Conservation (phyloP, 1,284 basidiomycete genomes). For the Puccinia coronata region DNA sequence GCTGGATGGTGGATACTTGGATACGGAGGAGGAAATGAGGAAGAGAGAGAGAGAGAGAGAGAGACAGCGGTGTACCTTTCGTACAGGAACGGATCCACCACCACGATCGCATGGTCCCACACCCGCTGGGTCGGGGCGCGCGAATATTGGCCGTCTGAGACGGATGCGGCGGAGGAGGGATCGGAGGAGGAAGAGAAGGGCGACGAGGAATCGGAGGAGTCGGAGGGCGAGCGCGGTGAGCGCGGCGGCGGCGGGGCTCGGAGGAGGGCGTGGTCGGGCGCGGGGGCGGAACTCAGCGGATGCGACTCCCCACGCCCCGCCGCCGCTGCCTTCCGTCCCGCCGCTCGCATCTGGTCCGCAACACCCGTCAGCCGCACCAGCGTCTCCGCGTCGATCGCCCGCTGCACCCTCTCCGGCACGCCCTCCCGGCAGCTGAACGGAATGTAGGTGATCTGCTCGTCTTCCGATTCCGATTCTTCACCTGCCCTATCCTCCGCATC, state of each 20-base stretch:
- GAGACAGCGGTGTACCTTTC: neutral
- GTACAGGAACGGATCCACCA: conserved; percentile 18
- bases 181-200: neutral
- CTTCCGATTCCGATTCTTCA: neutral
- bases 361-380: neutral
- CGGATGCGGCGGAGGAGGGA: neutral
- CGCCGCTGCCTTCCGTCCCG: too few species aligned
- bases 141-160: neutral
- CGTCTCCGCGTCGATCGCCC: neutral
- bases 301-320: neutral
- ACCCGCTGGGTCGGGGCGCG: neutral
- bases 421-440: conserved; percentile 3
- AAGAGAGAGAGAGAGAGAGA: neutral
- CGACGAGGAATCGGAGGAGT: neutral
- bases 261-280: neutral
- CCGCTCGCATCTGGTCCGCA: too few species aligned
- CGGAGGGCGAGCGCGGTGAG: neutral
- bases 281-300: neutral
- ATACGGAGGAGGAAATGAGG: neutral
- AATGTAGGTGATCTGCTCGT: conserved; percentile 28
- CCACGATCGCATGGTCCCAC: conserved; percentile 13
- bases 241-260: too few species aligned
- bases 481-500: neutral
- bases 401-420: neutral
- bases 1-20: too few species aligned